phyloP scores from a whole-genome alignment of 129 eudicot genomes.

The Gnaphalium uliginosum region DNA sequence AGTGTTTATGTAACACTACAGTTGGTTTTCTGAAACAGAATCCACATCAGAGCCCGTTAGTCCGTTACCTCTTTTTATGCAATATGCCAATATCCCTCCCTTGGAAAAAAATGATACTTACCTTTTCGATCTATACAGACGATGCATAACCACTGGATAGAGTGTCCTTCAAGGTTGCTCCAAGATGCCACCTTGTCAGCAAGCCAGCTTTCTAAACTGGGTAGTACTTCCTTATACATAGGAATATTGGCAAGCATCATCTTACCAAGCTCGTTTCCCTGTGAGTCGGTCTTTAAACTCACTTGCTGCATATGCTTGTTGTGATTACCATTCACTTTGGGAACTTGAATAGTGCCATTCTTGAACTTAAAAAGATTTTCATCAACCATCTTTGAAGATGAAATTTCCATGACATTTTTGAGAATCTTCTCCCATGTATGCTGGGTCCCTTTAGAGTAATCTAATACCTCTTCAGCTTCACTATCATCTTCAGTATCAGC shows the following conservation, averaged over 20 bases:
- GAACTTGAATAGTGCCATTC: conserved; percentile 43
- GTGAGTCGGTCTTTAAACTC: conserved; percentile 62
- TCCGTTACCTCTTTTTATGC: not conserved
- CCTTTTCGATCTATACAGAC: conserved; percentile 82
- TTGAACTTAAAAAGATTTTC: conserved; percentile 55
- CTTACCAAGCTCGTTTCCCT: conserved; percentile 64
- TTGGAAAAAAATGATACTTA: conserved; percentile 12
- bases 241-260: conserved; percentile 66
- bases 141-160: conserved; percentile 87
- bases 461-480: conserved; percentile 47
- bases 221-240: conserved; percentile 67
- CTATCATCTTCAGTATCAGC: conserved; percentile 56
- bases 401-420: conserved; percentile 42
- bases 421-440: conserved; percentile 44
- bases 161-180: conserved; percentile 73
- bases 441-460: conserved; percentile 40
- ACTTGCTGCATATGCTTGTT: conserved; percentile 66
- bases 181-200: conserved; percentile 70
- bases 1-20: not conserved
- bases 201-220: conserved; percentile 79
- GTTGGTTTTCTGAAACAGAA: not conserved
- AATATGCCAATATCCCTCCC: not conserved
- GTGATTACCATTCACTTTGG: conserved; percentile 78
- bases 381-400: conserved; percentile 46
- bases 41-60: not conserved